Base-by-base conservation (phyloP, 192 early-diverging fungal genomes). In the Coemansia sp. region DNA sequence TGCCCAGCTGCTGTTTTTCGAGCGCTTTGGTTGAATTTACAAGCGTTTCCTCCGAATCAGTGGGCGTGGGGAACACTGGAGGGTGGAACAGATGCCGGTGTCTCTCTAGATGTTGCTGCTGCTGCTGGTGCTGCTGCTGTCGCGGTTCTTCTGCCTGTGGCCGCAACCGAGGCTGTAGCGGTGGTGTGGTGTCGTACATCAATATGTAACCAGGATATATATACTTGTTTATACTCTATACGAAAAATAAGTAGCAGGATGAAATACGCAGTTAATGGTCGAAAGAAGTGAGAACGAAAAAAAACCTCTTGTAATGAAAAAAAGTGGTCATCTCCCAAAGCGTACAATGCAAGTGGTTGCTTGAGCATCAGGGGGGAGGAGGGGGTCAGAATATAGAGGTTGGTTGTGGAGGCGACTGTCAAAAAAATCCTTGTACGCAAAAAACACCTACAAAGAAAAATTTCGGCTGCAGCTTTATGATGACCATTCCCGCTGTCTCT, bases 1-100 rank as follows among this genome's bases (percentile, higher is more conserved):
- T 27, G 16, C 1, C 16, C 13, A 46, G 11, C 51, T 30, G 24
- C 27, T 25, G 28, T 11, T n/a, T 53, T 13, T 29, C 51, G n/a
- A 53, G 27, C 3, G 14, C 18, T 29, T 19, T 1, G 3, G 34
- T 25, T 39, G 35, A 34, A 19, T 20, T 28, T 24, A 13, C 20
- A 20, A 57, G 20, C 22, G 55, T 39, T 4, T 57, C 55, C 14
- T 57, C 55, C 23, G 58, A 59, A 29, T 45, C 22, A n/a, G 58
- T 47, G 30, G 59, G 47, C 16, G 59, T 58, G 11, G 39, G 42
- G 14, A 58, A 46, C 27, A 47, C 16, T 18, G 57, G 39, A 13
- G 57, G 57, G 6, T 14, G 45, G 57, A 16, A 28, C 24, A 34
- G 5, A 9, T 42, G 39, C 39, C 23, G 32, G 34, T 58, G 22